Evolutionary conservation across 441 rosid genomes (phyloP).

Genomic region (Populus hybrid): DNA sequence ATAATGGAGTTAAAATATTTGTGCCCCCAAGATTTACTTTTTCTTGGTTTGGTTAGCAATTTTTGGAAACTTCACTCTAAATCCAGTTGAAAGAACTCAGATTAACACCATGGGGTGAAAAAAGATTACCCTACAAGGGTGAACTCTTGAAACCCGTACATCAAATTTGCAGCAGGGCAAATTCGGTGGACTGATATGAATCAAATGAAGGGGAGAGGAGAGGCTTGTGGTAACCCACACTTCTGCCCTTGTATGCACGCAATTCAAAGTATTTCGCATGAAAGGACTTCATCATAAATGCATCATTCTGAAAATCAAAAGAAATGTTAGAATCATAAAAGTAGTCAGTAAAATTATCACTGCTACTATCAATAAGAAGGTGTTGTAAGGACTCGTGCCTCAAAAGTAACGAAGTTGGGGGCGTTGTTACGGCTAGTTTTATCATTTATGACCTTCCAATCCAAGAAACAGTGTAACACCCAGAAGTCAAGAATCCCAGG

Average conservation of each 20-base stretch:
- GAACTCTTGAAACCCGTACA: not conserved
- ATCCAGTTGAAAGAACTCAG: not conserved
- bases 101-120: not conserved
- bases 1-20: not conserved
- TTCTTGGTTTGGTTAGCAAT: not conserved
- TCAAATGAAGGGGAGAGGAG: not conserved
- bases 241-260: not conserved
- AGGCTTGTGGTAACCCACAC: not conserved
- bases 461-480: constrained; percentile 22
- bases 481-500: not conserved
- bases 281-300: not conserved
- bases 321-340: not conserved
- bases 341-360: not conserved
- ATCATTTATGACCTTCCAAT: constrained; percentile 14
- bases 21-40: not conserved
- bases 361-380: not conserved
- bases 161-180: too few relatives aligned
- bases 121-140: not conserved
- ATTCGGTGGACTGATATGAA: not conserved
- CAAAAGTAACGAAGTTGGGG: constrained; percentile 3
- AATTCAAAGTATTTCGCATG: not conserved
- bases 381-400: not conserved
- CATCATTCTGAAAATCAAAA: not conserved
- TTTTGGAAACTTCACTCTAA: not conserved
- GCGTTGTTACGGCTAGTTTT: constrained; percentile 8